These are phyloP conservation scores for Jackrogersella minutella DNA, from an alignment of 495 filamentous ascomycete species.

Conservation along the genomic window DNA sequence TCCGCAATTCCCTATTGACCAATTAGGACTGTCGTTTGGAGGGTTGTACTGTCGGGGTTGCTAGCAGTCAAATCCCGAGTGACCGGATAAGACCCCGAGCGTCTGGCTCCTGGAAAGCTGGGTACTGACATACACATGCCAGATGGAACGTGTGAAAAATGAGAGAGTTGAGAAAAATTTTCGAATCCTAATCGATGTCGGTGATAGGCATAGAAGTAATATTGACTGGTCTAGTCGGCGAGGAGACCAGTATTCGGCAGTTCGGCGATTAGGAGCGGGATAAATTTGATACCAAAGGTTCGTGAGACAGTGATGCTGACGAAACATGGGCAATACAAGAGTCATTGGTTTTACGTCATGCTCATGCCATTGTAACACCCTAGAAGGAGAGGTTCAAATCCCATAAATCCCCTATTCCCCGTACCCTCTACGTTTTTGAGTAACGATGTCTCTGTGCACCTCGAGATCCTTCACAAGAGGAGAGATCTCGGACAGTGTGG, in stretches of 20 bases:
- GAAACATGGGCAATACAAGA: constrained; percentile 29
- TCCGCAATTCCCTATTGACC: constrained; percentile 38
- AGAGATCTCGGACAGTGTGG: constrained; percentile 17
- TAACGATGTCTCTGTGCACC: constrained; percentile 12
- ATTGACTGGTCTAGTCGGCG: constrained; percentile 34
- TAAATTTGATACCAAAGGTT: constrained; percentile 21
- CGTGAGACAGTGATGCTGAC: constrained; percentile 38
- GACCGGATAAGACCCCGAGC: constrained; percentile 42
- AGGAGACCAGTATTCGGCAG: constrained; percentile 39
- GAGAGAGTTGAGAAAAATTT: constrained; percentile 7
- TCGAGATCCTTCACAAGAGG: constrained; percentile 5
- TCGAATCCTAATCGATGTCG: constrained; percentile 16
- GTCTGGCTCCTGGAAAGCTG: constrained; percentile 22
- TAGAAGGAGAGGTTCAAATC: constrained; percentile 29
- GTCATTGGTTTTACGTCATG: constrained; percentile 34
- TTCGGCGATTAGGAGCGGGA: constrained; percentile 33
- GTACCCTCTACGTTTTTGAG: background rate
- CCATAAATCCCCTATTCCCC: constrained; percentile 39
- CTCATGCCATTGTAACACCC: constrained; percentile 23
- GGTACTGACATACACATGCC: constrained; percentile 18
- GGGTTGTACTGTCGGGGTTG: constrained; percentile 34
- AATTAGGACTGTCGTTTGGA: constrained; percentile 30
- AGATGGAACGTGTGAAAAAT: constrained; percentile 3
- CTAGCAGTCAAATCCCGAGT: constrained; percentile 45
- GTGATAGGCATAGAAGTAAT: constrained; percentile 32